phyloP scores from a whole-genome alignment of 345 rosid genomes.

The Gynandropsis gynandra region DNA sequence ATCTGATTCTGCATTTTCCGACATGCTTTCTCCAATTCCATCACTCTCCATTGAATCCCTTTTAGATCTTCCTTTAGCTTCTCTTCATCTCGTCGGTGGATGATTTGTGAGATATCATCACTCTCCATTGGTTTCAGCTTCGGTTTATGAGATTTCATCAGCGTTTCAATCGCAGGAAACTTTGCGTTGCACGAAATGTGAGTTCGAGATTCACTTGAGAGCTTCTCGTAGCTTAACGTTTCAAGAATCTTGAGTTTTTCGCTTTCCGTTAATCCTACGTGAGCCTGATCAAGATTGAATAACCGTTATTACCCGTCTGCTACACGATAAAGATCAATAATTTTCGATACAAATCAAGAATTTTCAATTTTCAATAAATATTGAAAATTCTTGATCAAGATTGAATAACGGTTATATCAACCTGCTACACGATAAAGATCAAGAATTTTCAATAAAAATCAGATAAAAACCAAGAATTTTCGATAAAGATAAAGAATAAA shows the following conservation, averaged over 20 bases:
- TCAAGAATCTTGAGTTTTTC: conserved; percentile 56
- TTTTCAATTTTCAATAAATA: too few relatives aligned
- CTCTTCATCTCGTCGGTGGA: conserved; percentile 33
- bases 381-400: too few relatives aligned
- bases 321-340: conserved; percentile 7
- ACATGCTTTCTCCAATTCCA: conserved; percentile 80
- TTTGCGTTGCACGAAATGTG: conserved; percentile 53
- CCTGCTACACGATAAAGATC: too few relatives aligned
- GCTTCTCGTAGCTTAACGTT: conserved; percentile 59
- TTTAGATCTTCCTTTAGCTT: conserved; percentile 52
- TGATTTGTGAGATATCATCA: too few relatives aligned
- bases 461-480: too few relatives aligned
- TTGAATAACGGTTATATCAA: too few relatives aligned
- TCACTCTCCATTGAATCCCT: conserved; percentile 83
- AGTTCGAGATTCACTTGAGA: conserved; percentile 46
- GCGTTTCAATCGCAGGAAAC: conserved; percentile 48
- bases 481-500: too few relatives aligned
- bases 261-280: conserved; percentile 54
- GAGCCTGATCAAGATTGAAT: conserved; percentile 40
- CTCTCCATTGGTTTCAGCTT: conserved; percentile 44
- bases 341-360: too few relatives aligned
- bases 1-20: conserved; percentile 73
- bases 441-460: too few relatives aligned
- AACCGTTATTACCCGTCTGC: neutral
- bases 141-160: conserved; percentile 35